Evolutionary conservation across 768 basidiomycete species (phyloP), one percentile per base, ranked within the genome.

Genomic region (Solioccasus polychromus): DNA sequence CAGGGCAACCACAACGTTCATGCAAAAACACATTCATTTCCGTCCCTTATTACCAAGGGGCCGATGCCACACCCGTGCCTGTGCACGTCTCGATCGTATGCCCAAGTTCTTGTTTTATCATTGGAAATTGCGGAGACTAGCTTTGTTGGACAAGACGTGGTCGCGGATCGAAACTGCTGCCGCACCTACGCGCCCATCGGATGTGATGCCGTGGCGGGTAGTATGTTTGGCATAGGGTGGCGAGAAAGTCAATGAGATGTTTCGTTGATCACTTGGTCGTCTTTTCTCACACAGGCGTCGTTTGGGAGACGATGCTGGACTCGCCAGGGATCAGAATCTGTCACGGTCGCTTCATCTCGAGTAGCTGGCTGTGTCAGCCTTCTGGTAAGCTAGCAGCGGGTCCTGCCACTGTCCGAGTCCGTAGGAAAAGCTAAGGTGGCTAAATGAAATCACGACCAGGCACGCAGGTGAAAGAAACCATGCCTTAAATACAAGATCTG

Each of bases 391-490:
- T 42, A 36, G 31, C 47, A 54, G 29, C 51, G 48, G 50, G 35
- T 32, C 49, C 50, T 50, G 44, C 52, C 51, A 52, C 51, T 48
- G 23, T 51, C 58, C 55, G 60, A 56, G 49, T 35, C 49, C 63
- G 58, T 50, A 54, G 49, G 53, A 46, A 48, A 46, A 42, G 46
- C 60, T 35, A 64, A 67, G 61, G 61, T 58, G 66, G 63, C 52
- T 68, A 67, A 59, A 65, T 65, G 66, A 66, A 67, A 63, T 55
- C 54, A 57, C 61, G 25, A 47, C 59, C 61, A 66, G 64, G 64
- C 63, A 66, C 64, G 29, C 61, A 41, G 51, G 48, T 47, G 47
- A 55, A 54, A 47, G 41, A 50, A 50, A 40, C 52, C 66, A 63
- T 57, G 54, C 57, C 46, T 56, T 50, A 59, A 67, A 63, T 57